phyloP scores from a whole-genome alignment of 2,329 filamentous ascomycete species.

The Aquanectria penicillioides region DNA sequence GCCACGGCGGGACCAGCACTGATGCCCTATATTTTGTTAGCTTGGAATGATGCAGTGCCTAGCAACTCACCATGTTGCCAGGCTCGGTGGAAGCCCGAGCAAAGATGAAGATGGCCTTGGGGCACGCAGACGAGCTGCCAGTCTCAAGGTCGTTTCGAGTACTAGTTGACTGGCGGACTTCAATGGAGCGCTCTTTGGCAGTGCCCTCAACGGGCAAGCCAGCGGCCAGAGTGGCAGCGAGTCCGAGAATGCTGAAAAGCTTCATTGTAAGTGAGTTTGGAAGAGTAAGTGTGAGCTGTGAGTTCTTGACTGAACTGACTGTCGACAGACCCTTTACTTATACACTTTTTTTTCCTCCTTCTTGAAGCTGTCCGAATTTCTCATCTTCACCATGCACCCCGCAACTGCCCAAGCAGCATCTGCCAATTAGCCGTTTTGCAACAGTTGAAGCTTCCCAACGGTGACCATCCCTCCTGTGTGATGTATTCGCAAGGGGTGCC shows the following conservation, averaged over 20 bases:
- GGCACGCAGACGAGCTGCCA: constrained; percentile 45
- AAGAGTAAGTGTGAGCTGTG: neutral
- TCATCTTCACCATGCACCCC: neutral
- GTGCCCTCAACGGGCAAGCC: neutral
- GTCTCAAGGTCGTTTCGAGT: constrained; percentile 43
- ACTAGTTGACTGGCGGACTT: constrained; percentile 31
- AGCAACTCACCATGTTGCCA: constrained; percentile 49
- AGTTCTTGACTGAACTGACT: neutral
- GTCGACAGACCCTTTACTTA: neutral
- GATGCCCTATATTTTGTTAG: constrained; percentile 34
- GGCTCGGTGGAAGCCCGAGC: constrained; percentile 51
- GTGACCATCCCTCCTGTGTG: neutral
- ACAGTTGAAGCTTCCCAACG: neutral
- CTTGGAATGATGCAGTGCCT: too few species aligned
- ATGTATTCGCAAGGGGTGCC: neutral
- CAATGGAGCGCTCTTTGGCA: constrained; percentile 1
- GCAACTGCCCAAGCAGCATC: neutral
- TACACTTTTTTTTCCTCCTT: neutral
- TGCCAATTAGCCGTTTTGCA: neutral
- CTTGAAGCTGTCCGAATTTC: neutral
- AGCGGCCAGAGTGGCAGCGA: neutral
- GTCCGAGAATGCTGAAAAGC: neutral
- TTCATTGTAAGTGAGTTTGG: constrained; percentile 3
- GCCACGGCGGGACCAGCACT: constrained; percentile 44
- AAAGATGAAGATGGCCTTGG: constrained; percentile 51